These are phyloP conservation scores for Candida boleticola DNA, from an alignment of 805 yeast species.

Conservation along the genomic window DNA sequence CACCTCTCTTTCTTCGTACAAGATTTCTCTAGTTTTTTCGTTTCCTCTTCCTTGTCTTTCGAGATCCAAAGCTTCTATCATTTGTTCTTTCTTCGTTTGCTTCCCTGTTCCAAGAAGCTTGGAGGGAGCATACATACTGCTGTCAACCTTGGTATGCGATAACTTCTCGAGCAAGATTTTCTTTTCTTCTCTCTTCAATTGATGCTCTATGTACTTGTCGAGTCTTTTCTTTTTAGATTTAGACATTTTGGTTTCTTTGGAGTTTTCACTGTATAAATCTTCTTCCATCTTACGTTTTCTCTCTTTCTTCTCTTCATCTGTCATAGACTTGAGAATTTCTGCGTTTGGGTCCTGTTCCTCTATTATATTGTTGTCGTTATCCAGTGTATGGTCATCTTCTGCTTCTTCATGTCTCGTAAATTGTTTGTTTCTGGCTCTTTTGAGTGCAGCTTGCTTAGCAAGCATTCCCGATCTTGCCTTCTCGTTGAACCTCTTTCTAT, in stretches of 20 bases:
- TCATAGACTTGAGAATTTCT: slow-evolving; percentile 59
- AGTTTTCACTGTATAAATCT: slow-evolving; percentile 52
- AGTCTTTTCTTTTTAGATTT: slow-evolving; percentile 71
- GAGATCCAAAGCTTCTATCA: slow-evolving; percentile 70
- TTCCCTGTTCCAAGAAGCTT: slow-evolving; percentile 76
- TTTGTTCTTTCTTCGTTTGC: slow-evolving; percentile 64
- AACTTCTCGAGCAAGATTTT: slow-evolving; percentile 72
- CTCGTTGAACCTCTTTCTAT: slow-evolving; percentile 76
- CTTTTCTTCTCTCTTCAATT: slow-evolving; percentile 83
- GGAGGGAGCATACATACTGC: slow-evolving; percentile 65
- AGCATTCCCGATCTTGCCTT: slow-evolving; percentile 85
- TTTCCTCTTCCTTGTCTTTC: slow-evolving; percentile 72
- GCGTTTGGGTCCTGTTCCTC: slow-evolving; percentile 50
- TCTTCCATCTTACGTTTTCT: slow-evolving; percentile 65
- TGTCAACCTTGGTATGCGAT: slow-evolving; percentile 65
- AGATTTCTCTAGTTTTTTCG: slow-evolving; percentile 56
- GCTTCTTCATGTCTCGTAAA: slow-evolving; percentile 48
- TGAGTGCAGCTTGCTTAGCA: slow-evolving; percentile 71
- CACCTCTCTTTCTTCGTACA: slow-evolving; percentile 68
- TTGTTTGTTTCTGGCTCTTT: slow-evolving; percentile 66
- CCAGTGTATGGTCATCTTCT: slow-evolving; percentile 16
- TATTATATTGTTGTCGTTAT: slow-evolving; percentile 8
- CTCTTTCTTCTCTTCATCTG: slow-evolving; percentile 58
- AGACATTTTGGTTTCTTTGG: slow-evolving; percentile 64
- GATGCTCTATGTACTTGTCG: slow-evolving; percentile 92